These are phyloP conservation scores for Bromus sterilis DNA, from an alignment of 176 grass and related monocot species.

Conservation along the genomic window DNA sequence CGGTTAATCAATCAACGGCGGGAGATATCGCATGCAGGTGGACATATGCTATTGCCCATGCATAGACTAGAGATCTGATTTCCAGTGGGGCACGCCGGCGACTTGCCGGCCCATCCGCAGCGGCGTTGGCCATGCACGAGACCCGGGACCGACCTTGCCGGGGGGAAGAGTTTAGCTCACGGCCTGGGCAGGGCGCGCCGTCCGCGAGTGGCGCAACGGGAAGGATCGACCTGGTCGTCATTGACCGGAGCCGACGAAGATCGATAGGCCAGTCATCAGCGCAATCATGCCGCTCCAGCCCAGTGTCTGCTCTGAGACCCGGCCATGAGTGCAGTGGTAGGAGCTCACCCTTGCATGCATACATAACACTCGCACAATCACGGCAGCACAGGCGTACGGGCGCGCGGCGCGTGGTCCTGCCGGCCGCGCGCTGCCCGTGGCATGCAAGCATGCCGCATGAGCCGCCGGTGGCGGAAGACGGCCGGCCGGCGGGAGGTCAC, in stretches of 20 bases:
- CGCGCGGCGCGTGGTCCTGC: conserved; percentile 4
- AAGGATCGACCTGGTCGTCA: neutral
- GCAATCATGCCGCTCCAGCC: neutral
- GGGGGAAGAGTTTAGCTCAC: too few relatives aligned
- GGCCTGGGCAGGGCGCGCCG: neutral
- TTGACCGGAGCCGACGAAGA: neutral
- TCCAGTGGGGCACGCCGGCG: conserved; percentile 30
- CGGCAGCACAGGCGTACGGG: neutral
- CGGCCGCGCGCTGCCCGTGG: neutral
- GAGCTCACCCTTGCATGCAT: neutral
- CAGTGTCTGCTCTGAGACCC: neutral
- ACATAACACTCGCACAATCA: neutral
- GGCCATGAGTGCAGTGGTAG: neutral
- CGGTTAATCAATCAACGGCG: conserved; percentile 10
- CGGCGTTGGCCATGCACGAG: neutral
- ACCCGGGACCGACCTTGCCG: too few relatives aligned
- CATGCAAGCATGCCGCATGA: neutral
- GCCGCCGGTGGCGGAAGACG: neutral
- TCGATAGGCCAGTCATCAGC: neutral
- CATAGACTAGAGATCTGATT: neutral
- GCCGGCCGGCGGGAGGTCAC: neutral
- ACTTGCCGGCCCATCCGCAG: conserved; percentile 2
- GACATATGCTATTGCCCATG: neutral
- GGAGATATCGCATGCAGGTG: conserved; percentile 12
- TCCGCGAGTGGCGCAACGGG: neutral